Conservation (phyloP, 1,284 basidiomycete species). For the Cryptococcus neoformans region DNA sequence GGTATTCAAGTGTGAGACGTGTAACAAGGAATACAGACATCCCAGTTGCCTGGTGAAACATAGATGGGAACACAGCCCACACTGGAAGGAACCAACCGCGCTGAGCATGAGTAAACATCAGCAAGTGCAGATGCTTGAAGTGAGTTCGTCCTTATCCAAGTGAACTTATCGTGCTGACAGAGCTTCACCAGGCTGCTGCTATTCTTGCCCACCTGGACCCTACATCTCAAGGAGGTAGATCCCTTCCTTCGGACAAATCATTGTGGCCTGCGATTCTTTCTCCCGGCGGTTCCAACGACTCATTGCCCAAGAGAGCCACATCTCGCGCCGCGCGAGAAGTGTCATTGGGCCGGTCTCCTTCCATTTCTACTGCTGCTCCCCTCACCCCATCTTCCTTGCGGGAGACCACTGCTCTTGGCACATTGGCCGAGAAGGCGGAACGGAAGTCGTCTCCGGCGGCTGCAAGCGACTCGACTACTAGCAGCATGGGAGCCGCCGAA, state of each 20-base stretch:
- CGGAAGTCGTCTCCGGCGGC: conserved; percentile 34
- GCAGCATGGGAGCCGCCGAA: conserved; percentile 36
- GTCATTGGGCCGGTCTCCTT: conserved; percentile 41
- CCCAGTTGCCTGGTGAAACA: conserved; percentile 95
- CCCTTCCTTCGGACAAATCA: conserved; percentile 88
- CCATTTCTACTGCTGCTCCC: conserved; percentile 28
- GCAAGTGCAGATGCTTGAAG: conserved; percentile 95
- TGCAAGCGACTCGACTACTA: conserved; percentile 43
- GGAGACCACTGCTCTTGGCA: conserved; percentile 24
- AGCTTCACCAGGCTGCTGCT: conserved; percentile 68
- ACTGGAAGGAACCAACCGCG: conserved; percentile 95
- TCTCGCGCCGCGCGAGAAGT: conserved; percentile 35
- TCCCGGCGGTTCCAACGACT: conserved; percentile 31
- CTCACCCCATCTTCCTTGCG: conserved; percentile 40
- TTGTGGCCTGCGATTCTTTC: conserved; percentile 59
- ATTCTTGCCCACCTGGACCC: conserved; percentile 79
- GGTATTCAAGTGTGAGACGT: conserved; percentile 88
- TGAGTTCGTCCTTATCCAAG: conserved; percentile 39
- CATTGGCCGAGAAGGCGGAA: conserved; percentile 7
- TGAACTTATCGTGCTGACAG: neutral
- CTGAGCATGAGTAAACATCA: conserved; percentile 95
- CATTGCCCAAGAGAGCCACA: conserved; percentile 17
- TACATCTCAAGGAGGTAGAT: conserved; percentile 59
- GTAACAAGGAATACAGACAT: conserved; percentile 91
- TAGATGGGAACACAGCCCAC: conserved; percentile 95